Percentiles rank a stretch among this genome's conserved stretches.
Conservation (phyloP, 306 rosid species). For the Citrullus amarus region DNA sequence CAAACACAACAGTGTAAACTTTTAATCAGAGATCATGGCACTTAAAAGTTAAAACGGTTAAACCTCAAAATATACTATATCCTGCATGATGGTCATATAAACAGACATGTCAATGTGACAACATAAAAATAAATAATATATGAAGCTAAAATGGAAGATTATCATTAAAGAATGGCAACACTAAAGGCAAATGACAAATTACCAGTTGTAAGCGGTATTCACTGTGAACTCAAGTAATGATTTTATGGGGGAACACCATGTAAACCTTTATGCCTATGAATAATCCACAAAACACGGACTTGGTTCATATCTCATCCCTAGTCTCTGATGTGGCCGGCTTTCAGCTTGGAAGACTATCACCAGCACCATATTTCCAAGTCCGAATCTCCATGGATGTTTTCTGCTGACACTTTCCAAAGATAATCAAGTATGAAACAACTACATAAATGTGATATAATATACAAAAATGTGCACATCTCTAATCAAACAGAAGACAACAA, state of each 20-base stretch:
- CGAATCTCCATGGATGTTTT: conserved; percentile 14
- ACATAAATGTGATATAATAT: conserved; percentile 29
- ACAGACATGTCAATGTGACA: background rate
- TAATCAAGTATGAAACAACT: conserved; percentile 25
- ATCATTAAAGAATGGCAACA: background rate
- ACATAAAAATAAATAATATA: background rate
- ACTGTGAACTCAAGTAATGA: background rate
- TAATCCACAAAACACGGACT: background rate
- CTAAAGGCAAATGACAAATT: background rate
- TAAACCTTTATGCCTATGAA: background rate
- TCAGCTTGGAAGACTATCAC: background rate
- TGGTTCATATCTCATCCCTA: background rate
- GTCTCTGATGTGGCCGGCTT: background rate
- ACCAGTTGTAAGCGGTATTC: background rate
- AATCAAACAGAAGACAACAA: conserved; percentile 20
- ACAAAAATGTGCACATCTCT: conserved; percentile 10
- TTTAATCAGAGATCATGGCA: background rate
- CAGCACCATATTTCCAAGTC: background rate
- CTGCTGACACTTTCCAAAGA: conserved; percentile 10
- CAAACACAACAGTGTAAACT: background rate
- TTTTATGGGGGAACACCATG: background rate
- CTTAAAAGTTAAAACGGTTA: background rate
- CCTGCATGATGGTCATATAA: background rate
- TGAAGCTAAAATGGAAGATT: background rate
- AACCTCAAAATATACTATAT: background rate